Conservation (phyloP, 208 protist species). For the Leishmania tropica region DNA sequence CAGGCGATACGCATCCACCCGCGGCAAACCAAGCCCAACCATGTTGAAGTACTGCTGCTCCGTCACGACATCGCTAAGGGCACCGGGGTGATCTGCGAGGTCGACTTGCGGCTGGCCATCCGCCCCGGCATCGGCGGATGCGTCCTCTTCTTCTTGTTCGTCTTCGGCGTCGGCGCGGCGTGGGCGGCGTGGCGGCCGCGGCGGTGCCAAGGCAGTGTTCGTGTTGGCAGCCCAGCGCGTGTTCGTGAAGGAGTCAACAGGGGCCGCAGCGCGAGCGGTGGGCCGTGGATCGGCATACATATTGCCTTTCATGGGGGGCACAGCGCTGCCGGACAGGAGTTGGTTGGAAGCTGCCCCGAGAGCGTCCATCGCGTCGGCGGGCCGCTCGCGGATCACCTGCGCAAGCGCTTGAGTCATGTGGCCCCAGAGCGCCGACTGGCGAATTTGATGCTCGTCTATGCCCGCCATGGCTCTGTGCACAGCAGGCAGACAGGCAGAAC, state of each 20-base stretch:
- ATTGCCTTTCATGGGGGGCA: slow-evolving; percentile 54
- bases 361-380: slow-evolving; percentile 65
- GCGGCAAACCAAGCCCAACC: slow-evolving; percentile 77
- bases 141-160: slow-evolving; percentile 38
- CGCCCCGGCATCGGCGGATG: slow-evolving; percentile 5
- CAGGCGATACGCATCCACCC: slow-evolving; percentile 84
- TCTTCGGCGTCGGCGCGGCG: slow-evolving; percentile 80
- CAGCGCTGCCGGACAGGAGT: slow-evolving; percentile 66
- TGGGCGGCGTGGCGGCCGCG: slow-evolving; percentile 55
- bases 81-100: slow-evolving; percentile 62
- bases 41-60: slow-evolving; percentile 86
- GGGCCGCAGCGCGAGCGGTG: slow-evolving; percentile 58
- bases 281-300: slow-evolving; percentile 71
- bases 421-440: slow-evolving; percentile 78
- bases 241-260: slow-evolving; percentile 64
- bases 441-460: slow-evolving; percentile 61
- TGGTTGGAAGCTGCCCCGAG: slow-evolving; percentile 70
- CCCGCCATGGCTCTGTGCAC: slow-evolving; percentile 39
- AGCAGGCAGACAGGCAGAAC: not conserved
- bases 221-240: slow-evolving; percentile 80
- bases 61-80: slow-evolving; percentile 80
- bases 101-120: slow-evolving; percentile 36
- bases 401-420: slow-evolving; percentile 86
- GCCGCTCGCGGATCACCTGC: slow-evolving; percentile 75
- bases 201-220: slow-evolving; percentile 66